Evolutionary conservation across 75 land plant genomes (phyloP).

Genomic region (Selaginella moellendorffii): DNA sequence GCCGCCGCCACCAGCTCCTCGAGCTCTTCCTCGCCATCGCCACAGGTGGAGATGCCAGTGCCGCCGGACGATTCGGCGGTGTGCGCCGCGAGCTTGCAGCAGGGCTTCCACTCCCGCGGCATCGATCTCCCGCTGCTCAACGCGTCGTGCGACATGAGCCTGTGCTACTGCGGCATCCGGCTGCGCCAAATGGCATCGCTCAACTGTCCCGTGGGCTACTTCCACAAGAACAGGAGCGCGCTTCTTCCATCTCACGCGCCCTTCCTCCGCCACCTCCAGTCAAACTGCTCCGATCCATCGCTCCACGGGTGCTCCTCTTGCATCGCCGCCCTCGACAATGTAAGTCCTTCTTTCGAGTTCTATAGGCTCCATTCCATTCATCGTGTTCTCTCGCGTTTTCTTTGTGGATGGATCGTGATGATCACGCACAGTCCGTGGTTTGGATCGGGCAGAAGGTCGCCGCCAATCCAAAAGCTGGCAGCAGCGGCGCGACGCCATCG

Average conservation of each 20-base stretch:
- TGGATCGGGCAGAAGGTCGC: neutral
- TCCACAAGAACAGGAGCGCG: constrained; percentile 3
- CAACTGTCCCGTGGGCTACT: constrained; percentile 39
- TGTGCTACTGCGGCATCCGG: constrained; percentile 69
- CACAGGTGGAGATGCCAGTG: constrained; percentile 22
- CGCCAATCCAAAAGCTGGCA: neutral
- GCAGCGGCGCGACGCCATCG: constrained; percentile 28
- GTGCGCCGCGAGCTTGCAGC: constrained; percentile 45
- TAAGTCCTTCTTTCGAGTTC: constrained; percentile 5
- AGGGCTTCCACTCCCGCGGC: constrained; percentile 33
- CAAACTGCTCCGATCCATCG: constrained; percentile 39
- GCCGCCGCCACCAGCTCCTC: constrained; percentile 11
- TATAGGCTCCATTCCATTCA: neutral
- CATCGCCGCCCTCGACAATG: constrained; percentile 49
- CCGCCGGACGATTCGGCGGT: constrained; percentile 61
- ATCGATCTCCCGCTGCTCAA: constrained; percentile 36
- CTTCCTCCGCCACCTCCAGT: neutral
- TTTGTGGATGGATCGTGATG: neutral
- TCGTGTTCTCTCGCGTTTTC: neutral
- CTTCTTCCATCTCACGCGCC: neutral
- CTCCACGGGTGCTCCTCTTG: constrained; percentile 57
- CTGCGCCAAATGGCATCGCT: constrained; percentile 41
- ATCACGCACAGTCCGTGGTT: neutral
- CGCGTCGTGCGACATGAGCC: constrained; percentile 45
- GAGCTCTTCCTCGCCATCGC: neutral